Base-by-base conservation (phyloP, 1,139 yeast genomes). In the Yamadazyma kanchanaburiensis region DNA sequence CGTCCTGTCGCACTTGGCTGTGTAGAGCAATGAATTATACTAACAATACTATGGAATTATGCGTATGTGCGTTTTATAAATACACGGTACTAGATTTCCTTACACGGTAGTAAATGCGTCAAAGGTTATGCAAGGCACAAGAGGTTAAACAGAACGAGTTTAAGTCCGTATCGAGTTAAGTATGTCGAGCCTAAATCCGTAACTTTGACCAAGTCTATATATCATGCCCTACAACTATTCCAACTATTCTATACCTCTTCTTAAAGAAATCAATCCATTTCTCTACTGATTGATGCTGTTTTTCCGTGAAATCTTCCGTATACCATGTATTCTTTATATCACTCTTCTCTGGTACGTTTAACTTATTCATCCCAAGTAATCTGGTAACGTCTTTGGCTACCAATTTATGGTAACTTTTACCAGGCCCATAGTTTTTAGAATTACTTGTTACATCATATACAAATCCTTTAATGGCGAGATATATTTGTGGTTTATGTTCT, bases 331-430 rank as follows among this genome's bases (percentile, higher is more conserved):
- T 45, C 13, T 42, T 48, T 4, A 37, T 27, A 7, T 26, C 31
- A 6, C 33, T 38, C 3, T 25, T 35, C 20, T 43, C 42, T 20
- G 39, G 37, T 4, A 37, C 34, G 14, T 67, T 32, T 70, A 77
- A 51, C 32, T 52, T 48, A 37, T 64, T 66, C 37, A 63, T 45
- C n/a, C 67, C 74, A 33, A 87, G 60, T 3, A 88, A 80, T 35
- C 94, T 58, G 13, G 86, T 77, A 11, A 85, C 83, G 42, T 87
- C 95, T 43, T 74, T 77, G 3, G 89, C 96, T 5, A 80, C 84
- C 30, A 87, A 68, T 21, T 69, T 74, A 46, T 78, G 78, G 56
- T 87, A 87, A 17, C 81, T 77, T 40, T 77, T 74, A 0, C 87
- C 91, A 1, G 81, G 81, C 0, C 94, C 95, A 48, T 87, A 87